Evolutionary conservation across 2,329 filamentous ascomycete species (phyloP).

Genomic region (Arthrinium phaeospermum): DNA sequence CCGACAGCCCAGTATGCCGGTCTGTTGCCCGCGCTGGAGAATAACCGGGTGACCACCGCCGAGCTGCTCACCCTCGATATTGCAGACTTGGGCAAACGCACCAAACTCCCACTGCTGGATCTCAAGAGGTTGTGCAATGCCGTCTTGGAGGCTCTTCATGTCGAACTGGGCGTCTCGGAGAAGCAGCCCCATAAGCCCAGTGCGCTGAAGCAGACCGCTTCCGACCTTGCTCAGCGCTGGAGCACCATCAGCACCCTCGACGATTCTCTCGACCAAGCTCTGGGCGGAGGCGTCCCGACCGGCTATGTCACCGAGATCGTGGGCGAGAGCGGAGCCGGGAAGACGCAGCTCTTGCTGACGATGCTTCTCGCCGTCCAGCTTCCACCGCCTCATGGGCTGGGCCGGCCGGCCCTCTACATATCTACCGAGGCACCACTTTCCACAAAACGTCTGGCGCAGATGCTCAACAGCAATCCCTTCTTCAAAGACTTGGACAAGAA

Average conservation of each 20-base stretch:
- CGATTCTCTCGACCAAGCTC: slow-evolving; percentile 67
- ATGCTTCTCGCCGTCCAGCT: slow-evolving; percentile 87
- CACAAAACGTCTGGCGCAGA: slow-evolving; percentile 80
- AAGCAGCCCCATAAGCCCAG: slow-evolving; percentile 24
- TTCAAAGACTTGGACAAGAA: slow-evolving; percentile 48
- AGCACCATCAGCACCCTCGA: slow-evolving; percentile 81
- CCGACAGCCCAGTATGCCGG: slow-evolving; percentile 72
- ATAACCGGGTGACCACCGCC: slow-evolving; percentile 75
- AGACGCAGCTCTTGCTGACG: slow-evolving; percentile 90
- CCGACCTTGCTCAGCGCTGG: slow-evolving; percentile 49
- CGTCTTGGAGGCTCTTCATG: slow-evolving; percentile 70
- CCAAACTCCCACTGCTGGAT: slow-evolving; percentile 80
- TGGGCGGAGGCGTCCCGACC: slow-evolving; percentile 81
- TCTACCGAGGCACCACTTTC: slow-evolving; percentile 89
- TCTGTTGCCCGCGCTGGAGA: slow-evolving; percentile 81
- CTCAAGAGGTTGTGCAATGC: slow-evolving; percentile 75
- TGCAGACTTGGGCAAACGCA: slow-evolving; percentile 83
- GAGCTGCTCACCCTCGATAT: slow-evolving; percentile 87
- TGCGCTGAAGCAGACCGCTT: slow-evolving; percentile 40
- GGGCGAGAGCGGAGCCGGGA: slow-evolving; percentile 92
- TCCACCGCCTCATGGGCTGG: slow-evolving; percentile 71
- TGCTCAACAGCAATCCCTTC: slow-evolving; percentile 70
- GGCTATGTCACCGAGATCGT: slow-evolving; percentile 88
- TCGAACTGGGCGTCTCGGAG: slow-evolving; percentile 55
- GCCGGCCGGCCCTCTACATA: slow-evolving; percentile 84